Evolutionary conservation across 2,329 filamentous ascomycete species (phyloP).

Genomic region (Aspergillus arachidicola): DNA sequence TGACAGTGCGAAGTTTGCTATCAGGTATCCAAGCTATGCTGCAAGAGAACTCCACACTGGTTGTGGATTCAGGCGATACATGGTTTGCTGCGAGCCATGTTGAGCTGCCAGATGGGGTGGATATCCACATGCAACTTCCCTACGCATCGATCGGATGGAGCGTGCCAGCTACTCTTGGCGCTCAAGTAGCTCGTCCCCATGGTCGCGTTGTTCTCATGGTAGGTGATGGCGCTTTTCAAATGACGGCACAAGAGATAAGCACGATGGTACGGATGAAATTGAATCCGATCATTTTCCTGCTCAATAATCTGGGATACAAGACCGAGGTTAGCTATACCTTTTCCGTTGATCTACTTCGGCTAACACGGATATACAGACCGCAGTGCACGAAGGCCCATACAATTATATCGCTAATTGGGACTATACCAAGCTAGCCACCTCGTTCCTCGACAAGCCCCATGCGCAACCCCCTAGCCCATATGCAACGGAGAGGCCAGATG

Average conservation of each 20-base stretch:
- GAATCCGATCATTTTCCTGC: slow-evolving; percentile 76
- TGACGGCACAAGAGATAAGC: slow-evolving; percentile 79
- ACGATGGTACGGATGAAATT: slow-evolving; percentile 77
- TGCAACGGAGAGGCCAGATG: background rate
- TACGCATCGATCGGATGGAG: slow-evolving; percentile 16
- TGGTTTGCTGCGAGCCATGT: slow-evolving; percentile 13
- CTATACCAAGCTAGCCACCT: slow-evolving; percentile 10
- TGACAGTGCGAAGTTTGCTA: slow-evolving; percentile 3
- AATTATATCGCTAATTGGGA: slow-evolving; percentile 17
- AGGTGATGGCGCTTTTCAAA: slow-evolving; percentile 81
- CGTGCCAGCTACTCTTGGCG: slow-evolving; percentile 10
- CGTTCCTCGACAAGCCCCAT: slow-evolving; percentile 3
- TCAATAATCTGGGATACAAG: slow-evolving; percentile 82
- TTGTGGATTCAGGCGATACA: slow-evolving; percentile 13
- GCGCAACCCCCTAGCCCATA: slow-evolving; percentile 4
- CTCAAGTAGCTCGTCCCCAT: slow-evolving; percentile 10
- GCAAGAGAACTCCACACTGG: background rate
- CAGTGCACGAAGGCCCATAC: slow-evolving; percentile 13
- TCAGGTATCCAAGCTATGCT: slow-evolving; percentile 8
- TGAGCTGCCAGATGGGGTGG: slow-evolving; percentile 4
- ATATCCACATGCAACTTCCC: slow-evolving; percentile 11
- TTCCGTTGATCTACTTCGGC: rapidly evolving
- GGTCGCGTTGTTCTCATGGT: slow-evolving; percentile 74
- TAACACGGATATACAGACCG: background rate
- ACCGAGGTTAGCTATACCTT: slow-evolving; percentile 58